phyloP scores from a whole-genome alignment of 257 asterid species.

The Solanum sitiens region DNA sequence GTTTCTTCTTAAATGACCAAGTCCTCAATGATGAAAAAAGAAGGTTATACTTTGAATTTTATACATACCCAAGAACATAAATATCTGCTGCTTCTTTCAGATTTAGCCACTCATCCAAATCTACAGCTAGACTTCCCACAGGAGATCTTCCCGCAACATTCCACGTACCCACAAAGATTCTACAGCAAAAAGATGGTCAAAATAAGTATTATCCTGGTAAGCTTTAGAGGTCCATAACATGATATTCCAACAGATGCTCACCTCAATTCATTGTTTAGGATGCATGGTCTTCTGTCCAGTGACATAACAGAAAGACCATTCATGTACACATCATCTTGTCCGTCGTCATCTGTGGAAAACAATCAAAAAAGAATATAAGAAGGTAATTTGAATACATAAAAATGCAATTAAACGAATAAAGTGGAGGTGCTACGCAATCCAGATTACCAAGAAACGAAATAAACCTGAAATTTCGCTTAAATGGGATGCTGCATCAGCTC shows the following conservation, averaged over 20 bases:
- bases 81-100: constrained; percentile 73
- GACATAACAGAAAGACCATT: constrained; percentile 14
- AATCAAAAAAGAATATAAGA: not conserved
- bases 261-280: constrained; percentile 44
- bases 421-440: not conserved
- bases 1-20: not conserved
- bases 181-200: constrained; percentile 5
- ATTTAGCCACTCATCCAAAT: constrained; percentile 84
- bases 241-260: not conserved
- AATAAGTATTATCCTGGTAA: not conserved
- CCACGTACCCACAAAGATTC: constrained; percentile 93
- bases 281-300: constrained; percentile 35
- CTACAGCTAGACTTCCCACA: constrained; percentile 65
- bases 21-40: not conserved
- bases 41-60: not conserved
- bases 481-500: constrained; percentile 26
- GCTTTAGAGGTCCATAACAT: not conserved
- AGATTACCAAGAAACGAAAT: not conserved
- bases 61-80: constrained; percentile 78
- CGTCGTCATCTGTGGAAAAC: constrained; percentile 27
- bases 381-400: not conserved
- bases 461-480: constrained; percentile 38
- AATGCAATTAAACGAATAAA: not conserved
- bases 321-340: constrained; percentile 27
- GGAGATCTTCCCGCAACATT: constrained; percentile 95